Base-by-base conservation (phyloP, 2,329 filamentous ascomycete genomes). In the Fusarium tjaetaba region DNA sequence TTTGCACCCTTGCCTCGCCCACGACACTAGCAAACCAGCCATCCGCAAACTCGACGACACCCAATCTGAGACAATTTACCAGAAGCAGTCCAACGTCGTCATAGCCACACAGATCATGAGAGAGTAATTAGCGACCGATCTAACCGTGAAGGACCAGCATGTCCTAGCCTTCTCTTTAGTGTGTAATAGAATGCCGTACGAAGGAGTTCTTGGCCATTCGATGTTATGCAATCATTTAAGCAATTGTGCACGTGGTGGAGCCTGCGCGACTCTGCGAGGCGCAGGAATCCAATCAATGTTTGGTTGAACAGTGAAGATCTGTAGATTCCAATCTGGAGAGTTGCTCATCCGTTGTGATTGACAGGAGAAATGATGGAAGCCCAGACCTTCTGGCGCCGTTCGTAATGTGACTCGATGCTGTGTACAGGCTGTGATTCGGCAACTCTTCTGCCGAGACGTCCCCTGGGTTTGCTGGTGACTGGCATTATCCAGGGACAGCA, bases 231-330 rank as follows among this genome's bases (percentile, higher is more conserved):
- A 62, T 55, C 38, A 28, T 51, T 55, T 38, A 28, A 20, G 60
- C 39, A 63, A 43, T 32, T 60, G 57, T 61, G 63, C 56, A 62
- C 60, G 48, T 62, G 51, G 72, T 72, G 68, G 70, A 68, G 61
- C 39, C 36, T 64, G 46, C 61, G 46, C 68, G 66, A 75, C 70
- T 63, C 55, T 48, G 39, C 52, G 42, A 64, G 61, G 59, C 43
- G 53, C 43, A 65, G 68, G 63, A 76, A 74, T 74, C 69, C 71
- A 76, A 77, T 76, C 58, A 68, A 69, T 71, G 48, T 30, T 30
- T 45, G 55, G 58, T 61, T 61, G 55, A 28, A 61, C 24, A 51
- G 39, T 74, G 72, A 70, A 66, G 72, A 74, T 74, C 71, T 68
- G 68, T 71, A 74, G 71, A 74, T 74, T 61, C 60, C 60, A 74